Base-by-base conservation (phyloP, 345 rosid species). In the Camelina sativa region DNA sequence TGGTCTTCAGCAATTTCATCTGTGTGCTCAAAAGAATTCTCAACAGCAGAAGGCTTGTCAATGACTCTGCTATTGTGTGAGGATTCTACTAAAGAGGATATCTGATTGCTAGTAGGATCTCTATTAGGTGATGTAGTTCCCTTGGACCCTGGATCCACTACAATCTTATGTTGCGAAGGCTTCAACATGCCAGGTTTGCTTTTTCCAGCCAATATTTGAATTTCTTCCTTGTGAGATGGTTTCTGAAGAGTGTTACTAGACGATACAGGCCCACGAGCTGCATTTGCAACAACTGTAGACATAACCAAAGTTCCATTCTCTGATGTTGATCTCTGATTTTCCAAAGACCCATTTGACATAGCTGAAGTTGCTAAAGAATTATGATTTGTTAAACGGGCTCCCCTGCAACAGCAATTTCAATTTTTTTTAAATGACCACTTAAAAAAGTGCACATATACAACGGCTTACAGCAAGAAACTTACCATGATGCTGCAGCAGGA, bases 401-500 rank as follows among this genome's bases (percentile, higher is more conserved):
- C 92, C 92, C 95, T 87, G 73, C 48, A 60, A 69, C 15, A 41
- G 19, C 10, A 69, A 17, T 50, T 50, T 9, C 22, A 5, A 10
- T 35, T 59, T 35, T 35, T 59, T 28, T 38, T 8, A 1, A 55
- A 61, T 51, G 68, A 58, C 47, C 70, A 20, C 11, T 48, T 8
- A 16, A 19, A 20, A 12, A 37, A 43, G 20, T 40, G 62, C 57
- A 61, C 50, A 64, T 28, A 52, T 9, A 70, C 8, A 64, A 34
- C 38, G 34, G 58, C 41, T 41, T 22, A 41, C 16, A 20, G 20
- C 30, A 44, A 62, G 48, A 43, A 28, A 44, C 57, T 64, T 86
- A 91, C 98, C 97, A 93, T 71, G 98, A 85, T 5, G 97, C 92
- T 63, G 92, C 96, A 50, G 92, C 90, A 77, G 98, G 98, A 67